Conservation (phyloP, 306 rosid genomes). For the Crotalaria pallida region DNA sequence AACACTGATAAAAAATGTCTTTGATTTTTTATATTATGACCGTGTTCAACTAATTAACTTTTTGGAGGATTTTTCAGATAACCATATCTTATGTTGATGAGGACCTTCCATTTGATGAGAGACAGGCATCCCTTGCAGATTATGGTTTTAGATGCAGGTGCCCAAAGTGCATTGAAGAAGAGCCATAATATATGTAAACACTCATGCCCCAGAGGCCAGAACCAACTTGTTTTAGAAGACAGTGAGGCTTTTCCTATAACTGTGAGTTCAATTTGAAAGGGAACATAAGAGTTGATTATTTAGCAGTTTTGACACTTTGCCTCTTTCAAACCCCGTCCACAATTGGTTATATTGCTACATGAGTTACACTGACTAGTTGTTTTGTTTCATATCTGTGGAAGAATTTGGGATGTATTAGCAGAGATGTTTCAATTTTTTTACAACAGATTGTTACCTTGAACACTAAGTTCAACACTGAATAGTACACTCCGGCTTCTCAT, state of each 20-base stretch:
- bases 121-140: conserved; percentile 82
- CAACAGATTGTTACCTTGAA: not conserved
- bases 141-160: conserved; percentile 79
- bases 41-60: conserved; percentile 17
- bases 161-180: conserved; percentile 57
- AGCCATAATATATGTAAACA: conserved; percentile 18
- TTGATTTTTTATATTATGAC: not conserved
- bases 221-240: no score
- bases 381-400: not conserved
- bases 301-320: not conserved
- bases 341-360: not conserved
- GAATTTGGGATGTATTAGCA: not conserved
- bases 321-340: not conserved
- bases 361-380: not conserved
- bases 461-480: not conserved
- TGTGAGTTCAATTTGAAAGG: not conserved
- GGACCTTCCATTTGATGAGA: conserved; percentile 66
- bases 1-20: no score
- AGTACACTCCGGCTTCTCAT: not conserved
- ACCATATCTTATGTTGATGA: conserved; percentile 88
- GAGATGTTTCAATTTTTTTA: not conserved
- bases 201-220: not conserved
- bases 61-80: conserved; percentile 50
- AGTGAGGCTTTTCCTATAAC: not conserved
- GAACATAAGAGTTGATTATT: not conserved